Conservation (phyloP, 192 early-diverging fungal genomes). For the Linderina pennispora region DNA sequence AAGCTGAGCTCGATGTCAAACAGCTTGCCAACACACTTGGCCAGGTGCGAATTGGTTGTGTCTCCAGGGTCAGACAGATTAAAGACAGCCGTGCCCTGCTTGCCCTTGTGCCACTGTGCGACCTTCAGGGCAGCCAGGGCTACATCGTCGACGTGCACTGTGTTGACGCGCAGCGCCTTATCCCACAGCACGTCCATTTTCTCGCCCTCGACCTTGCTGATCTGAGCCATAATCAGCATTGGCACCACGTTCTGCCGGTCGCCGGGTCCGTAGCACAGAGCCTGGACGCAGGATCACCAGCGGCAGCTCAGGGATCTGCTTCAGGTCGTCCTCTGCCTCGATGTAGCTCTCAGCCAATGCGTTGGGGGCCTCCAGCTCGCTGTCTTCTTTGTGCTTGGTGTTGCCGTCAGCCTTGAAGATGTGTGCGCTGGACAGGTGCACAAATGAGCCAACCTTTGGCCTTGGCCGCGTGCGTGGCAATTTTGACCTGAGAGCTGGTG, state of each 20-base stretch:
- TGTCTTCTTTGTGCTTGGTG: slow-evolving; percentile 11
- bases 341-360: slow-evolving; percentile 14
- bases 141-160: slow-evolving; percentile 91
- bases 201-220: slow-evolving; percentile 74
- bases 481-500: slow-evolving; percentile 59
- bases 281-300: slow-evolving; percentile 80
- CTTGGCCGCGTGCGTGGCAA: slow-evolving; percentile 79
- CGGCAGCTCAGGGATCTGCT: slow-evolving; percentile 49
- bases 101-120: slow-evolving; percentile 47
- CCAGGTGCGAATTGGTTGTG: background rate
- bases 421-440: slow-evolving; percentile 86
- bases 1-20: slow-evolving; percentile 59
- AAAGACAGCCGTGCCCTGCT: background rate
- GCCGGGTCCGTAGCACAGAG: slow-evolving; percentile 81
- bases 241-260: slow-evolving; percentile 68
- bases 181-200: slow-evolving; percentile 95
- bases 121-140: slow-evolving; percentile 53
- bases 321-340: slow-evolving; percentile 19
- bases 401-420: slow-evolving; percentile 51
- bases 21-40: slow-evolving; percentile 27
- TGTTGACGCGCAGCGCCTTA: slow-evolving; percentile 85
- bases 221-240: slow-evolving; percentile 85
- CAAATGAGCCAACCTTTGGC: slow-evolving; percentile 64
- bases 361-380: slow-evolving; percentile 11
- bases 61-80: background rate